phyloP scores from a whole-genome alignment of 2,329 filamentous ascomycete genomes.

The Emmonsiellopsis sp. region DNA sequence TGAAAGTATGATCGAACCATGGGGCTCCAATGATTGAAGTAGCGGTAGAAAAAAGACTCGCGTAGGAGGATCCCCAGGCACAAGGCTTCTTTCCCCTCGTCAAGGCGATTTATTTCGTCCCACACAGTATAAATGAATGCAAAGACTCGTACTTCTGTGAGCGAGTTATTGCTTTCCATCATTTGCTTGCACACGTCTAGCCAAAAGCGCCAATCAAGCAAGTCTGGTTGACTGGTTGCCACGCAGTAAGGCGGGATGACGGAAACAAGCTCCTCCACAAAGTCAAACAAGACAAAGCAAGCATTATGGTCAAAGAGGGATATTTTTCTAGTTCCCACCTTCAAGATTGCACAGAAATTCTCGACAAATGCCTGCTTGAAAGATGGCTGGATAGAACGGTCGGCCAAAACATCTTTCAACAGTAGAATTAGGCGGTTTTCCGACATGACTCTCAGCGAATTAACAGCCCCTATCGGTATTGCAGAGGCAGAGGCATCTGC shows the following conservation, averaged over 20 bases:
- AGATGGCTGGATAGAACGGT: conserved; percentile 44
- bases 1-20: conserved; percentile 94
- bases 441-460: conserved; percentile 71
- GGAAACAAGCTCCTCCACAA: conserved; percentile 69
- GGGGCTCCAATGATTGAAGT: conserved; percentile 91
- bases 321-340: conserved; percentile 62
- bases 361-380: conserved; percentile 63
- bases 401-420: conserved; percentile 68
- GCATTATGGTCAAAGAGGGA: conserved; percentile 74
- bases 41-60: conserved; percentile 64
- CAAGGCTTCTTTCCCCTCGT: conserved; percentile 57
- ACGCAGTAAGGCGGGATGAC: conserved; percentile 54
- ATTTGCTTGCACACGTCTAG: conserved; percentile 69
- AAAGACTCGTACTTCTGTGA: conserved; percentile 78
- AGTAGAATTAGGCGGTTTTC: conserved; percentile 79
- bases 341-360: conserved; percentile 63
- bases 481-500: conserved; percentile 59
- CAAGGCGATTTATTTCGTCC: conserved; percentile 59
- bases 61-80: conserved; percentile 68
- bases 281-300: conserved; percentile 85
- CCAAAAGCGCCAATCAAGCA: conserved; percentile 79
- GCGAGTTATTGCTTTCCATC: conserved; percentile 73
- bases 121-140: conserved; percentile 74
- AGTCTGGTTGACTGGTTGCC: conserved; percentile 35
- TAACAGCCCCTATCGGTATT: conserved; percentile 54